Conservation (phyloP, 169 alveolate genomes). For the Babesia bigemina region DNA sequence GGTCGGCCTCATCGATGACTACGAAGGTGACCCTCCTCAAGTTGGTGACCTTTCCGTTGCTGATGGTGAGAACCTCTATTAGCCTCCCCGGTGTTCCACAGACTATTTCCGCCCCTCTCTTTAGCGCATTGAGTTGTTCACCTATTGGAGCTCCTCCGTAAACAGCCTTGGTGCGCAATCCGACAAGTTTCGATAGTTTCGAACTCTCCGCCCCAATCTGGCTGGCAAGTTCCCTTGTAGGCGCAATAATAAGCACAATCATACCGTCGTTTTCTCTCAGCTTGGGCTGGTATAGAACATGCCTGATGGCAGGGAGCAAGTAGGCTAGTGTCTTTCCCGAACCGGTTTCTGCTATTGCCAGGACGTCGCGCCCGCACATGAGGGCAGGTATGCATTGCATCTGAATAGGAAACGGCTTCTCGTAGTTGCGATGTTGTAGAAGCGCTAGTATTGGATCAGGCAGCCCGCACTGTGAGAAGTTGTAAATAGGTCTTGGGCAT, state of each 20-base stretch:
- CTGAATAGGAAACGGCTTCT: constrained; percentile 96
- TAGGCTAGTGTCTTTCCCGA: constrained; percentile 98
- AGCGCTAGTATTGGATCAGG: constrained; percentile 89
- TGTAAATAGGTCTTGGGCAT: constrained; percentile 92
- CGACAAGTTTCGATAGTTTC: constrained; percentile 80
- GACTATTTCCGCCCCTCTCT: constrained; percentile 94
- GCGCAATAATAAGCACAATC: constrained; percentile 88
- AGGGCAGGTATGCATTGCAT: constrained; percentile 94
- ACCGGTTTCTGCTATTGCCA: constrained; percentile 99
- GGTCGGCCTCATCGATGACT: constrained; percentile 98
- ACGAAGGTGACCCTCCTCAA: constrained; percentile 92
- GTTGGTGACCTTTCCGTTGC: constrained; percentile 90
- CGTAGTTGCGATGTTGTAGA: constrained; percentile 88
- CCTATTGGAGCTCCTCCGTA: constrained; percentile 95
- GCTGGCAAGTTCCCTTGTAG: constrained; percentile 93
- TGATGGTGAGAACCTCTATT: constrained; percentile 90
- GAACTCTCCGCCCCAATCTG: constrained; percentile 89
- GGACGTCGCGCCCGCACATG: constrained; percentile 94
- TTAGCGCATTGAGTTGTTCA: constrained; percentile 87
- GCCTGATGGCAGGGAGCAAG: constrained; percentile 95
- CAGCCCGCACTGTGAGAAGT: constrained; percentile 97
- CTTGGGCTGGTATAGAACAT: constrained; percentile 86
- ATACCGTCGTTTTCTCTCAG: constrained; percentile 90
- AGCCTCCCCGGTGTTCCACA: constrained; percentile 98
- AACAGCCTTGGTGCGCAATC: constrained; percentile 82